Percentiles rank a stretch among this genome's conserved stretches.
These are phyloP conservation scores for Boletus sp. DNA, from an alignment of 768 basidiomycete genomes.

Conservation along the genomic window DNA sequence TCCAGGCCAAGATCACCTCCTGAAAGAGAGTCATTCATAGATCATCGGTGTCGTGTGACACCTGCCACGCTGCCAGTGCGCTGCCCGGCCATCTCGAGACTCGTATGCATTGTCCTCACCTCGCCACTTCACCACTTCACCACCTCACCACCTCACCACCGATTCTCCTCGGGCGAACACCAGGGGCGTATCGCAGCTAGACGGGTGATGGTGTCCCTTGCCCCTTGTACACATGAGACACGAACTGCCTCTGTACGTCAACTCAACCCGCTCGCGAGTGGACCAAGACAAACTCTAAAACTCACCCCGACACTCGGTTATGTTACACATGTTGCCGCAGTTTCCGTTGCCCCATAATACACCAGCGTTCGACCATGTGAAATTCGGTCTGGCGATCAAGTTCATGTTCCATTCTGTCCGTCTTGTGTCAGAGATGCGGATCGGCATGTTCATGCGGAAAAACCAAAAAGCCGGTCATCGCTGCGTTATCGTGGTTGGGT, in stretches of 20 bases:
- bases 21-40: background rate
- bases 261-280: background rate
- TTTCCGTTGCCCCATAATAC: background rate
- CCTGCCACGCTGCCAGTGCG: background rate
- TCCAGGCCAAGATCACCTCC: background rate
- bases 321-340: background rate
- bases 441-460: background rate
- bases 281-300: background rate
- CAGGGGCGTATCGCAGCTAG: background rate
- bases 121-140: too few relatives aligned
- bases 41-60: background rate
- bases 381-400: background rate
- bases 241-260: background rate
- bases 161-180: background rate
- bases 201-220: background rate
- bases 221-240: background rate
- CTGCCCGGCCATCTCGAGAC: background rate
- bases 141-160: background rate
- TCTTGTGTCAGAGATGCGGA: background rate
- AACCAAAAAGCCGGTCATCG: background rate
- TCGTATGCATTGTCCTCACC: too few relatives aligned
- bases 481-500: background rate
- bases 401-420: background rate
- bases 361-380: conserved; percentile 3
- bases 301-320: background rate